These are phyloP conservation scores for Verticillium nonalfalfae DNA, from an alignment of 2,329 filamentous ascomycete species.

Conservation along the genomic window DNA sequence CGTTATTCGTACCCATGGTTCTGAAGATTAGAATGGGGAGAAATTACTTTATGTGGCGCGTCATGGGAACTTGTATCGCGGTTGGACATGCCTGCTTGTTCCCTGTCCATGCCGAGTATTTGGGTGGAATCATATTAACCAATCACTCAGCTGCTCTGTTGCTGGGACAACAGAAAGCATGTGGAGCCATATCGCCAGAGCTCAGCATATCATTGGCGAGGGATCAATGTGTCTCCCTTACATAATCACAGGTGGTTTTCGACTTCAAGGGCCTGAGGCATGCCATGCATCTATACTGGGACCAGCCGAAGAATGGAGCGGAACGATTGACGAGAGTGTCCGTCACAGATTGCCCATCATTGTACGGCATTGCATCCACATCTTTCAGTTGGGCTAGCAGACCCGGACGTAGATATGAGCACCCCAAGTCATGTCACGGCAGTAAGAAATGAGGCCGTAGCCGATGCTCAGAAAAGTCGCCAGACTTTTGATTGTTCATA, in stretches of 20 bases:
- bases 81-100: conserved; percentile 1
- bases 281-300: too few species aligned
- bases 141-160: conserved; percentile 13
- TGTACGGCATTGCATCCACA: too few species aligned
- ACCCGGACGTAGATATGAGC: too few species aligned
- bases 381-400: too few species aligned
- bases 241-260: background rate
- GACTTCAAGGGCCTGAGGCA: too few species aligned
- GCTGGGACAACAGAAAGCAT: conserved; percentile 15
- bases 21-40: conserved; percentile 13
- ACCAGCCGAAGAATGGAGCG: too few species aligned
- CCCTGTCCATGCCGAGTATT: conserved; percentile 13
- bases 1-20: conserved; percentile 31
- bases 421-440: background rate
- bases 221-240: background rate
- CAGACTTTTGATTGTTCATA: conserved; percentile 10
- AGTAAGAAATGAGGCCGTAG: background rate
- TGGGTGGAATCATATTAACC: conserved; percentile 4
- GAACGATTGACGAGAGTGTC: too few species aligned
- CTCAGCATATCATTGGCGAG: conserved; percentile 3
- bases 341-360: too few species aligned
- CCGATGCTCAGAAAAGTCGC: conserved; percentile 10
- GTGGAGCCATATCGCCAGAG: background rate
- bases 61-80: conserved; percentile 10
- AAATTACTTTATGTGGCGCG: conserved; percentile 29